Conservation (phyloP, 2,329 filamentous ascomycete species). For the Diaporthe caulivora region DNA sequence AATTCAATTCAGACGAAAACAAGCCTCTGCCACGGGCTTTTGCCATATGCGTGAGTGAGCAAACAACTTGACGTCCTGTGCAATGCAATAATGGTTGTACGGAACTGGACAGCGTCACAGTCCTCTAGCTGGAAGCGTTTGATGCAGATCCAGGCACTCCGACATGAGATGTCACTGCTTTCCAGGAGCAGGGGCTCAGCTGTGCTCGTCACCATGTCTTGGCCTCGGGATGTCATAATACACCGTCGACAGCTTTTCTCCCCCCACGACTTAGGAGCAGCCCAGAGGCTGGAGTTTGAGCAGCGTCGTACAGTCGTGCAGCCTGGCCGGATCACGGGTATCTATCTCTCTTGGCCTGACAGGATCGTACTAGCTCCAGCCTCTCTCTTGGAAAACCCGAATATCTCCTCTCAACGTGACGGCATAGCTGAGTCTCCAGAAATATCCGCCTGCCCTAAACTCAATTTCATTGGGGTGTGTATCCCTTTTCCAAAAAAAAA, state of each 20-base stretch:
- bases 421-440: neutral
- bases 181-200: neutral
- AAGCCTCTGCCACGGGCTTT: conserved; percentile 13
- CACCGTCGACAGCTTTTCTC: neutral
- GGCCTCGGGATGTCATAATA: neutral
- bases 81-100: neutral
- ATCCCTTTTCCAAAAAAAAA: neutral
- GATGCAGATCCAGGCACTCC: neutral
- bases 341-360: neutral
- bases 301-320: neutral
- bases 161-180: neutral
- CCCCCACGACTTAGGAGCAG: neutral
- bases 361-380: neutral
- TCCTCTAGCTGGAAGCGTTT: neutral
- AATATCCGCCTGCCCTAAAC: conserved; percentile 3
- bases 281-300: neutral
- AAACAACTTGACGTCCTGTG: neutral
- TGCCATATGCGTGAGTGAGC: neutral
- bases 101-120: neutral
- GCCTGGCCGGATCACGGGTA: neutral
- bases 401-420: neutral
- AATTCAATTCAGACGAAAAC: conserved; percentile 9
- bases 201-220: neutral
- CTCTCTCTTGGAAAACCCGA: neutral
- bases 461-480: neutral